Conservation (phyloP, 306 rosid genomes). For the Quillaja saponaria region DNA sequence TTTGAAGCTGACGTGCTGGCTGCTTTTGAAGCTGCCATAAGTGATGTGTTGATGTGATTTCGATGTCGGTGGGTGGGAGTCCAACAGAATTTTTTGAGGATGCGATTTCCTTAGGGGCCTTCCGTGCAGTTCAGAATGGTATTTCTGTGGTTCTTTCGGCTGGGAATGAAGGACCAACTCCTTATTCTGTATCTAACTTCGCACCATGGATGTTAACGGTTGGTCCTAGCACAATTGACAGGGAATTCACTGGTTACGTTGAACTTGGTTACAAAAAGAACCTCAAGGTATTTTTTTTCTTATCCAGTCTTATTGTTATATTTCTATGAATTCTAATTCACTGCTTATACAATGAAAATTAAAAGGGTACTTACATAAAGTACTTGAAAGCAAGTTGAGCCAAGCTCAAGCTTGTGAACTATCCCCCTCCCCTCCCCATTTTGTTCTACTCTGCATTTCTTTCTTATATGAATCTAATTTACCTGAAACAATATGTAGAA, state of each 20-base stretch:
- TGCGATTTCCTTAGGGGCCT: slow-evolving; percentile 32
- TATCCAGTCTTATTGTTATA: too few species aligned
- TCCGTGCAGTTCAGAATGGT: slow-evolving; percentile 40
- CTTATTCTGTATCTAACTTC: slow-evolving; percentile 19
- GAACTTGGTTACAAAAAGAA: slow-evolving; percentile 34
- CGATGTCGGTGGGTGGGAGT: slow-evolving; percentile 39
- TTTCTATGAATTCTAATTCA: too few species aligned
- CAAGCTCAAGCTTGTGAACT: too few species aligned
- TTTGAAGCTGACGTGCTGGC: slow-evolving; percentile 49
- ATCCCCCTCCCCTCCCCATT: too few species aligned
- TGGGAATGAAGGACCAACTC: slow-evolving; percentile 41
- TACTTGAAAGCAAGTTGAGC: too few species aligned
- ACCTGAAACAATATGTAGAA: too few species aligned
- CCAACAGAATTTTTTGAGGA: slow-evolving; percentile 13
- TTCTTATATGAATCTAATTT: too few species aligned
- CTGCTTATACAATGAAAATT: too few species aligned
- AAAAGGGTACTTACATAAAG: too few species aligned
- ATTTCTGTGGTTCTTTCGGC: slow-evolving; percentile 40
- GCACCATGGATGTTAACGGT: slow-evolving; percentile 49
- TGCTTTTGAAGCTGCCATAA: slow-evolving; percentile 44
- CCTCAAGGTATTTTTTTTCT: too few species aligned
- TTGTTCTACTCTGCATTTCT: too few species aligned
- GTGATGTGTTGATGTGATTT: slow-evolving; percentile 47
- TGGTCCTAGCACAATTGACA: slow-evolving; percentile 45
- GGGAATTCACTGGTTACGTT: slow-evolving; percentile 28